These are phyloP conservation scores for Vickermania ingenoplastis DNA, from an alignment of 208 protist genomes.

Conservation along the genomic window DNA sequence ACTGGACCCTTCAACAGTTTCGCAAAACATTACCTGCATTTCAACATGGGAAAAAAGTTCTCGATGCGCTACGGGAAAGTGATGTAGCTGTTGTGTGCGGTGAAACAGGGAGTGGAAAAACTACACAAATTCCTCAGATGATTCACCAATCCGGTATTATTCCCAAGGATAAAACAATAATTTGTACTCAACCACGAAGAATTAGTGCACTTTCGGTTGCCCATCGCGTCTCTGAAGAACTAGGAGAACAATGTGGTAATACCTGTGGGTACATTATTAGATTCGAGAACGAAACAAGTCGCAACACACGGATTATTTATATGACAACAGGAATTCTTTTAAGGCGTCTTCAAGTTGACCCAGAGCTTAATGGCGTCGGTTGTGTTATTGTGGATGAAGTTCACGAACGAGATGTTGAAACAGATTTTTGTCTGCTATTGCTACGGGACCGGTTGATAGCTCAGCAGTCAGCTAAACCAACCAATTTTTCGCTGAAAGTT, in stretches of 20 bases:
- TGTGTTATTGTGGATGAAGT: conserved; percentile 85
- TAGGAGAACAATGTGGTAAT: conserved; percentile 70
- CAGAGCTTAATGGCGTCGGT: conserved; percentile 67
- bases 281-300: conserved; percentile 71
- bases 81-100: conserved; percentile 86
- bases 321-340: conserved; percentile 98
- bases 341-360: conserved; percentile 92
- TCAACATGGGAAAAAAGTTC: conserved; percentile 32
- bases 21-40: conserved; percentile 51
- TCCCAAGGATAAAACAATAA: conserved; percentile 33
- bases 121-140: conserved; percentile 90
- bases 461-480: conserved; percentile 16
- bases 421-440: conserved; percentile 74
- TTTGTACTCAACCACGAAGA: conserved; percentile 87
- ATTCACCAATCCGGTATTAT: conserved; percentile 65
- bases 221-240: conserved; percentile 78
- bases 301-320: conserved; percentile 94
- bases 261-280: conserved; percentile 87
- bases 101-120: conserved; percentile 98
- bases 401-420: conserved; percentile 81
- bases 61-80: conserved; percentile 44
- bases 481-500: conserved; percentile 79
- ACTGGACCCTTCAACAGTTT: conserved; percentile 39
- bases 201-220: conserved; percentile 89
- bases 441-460: conserved; percentile 51